These are phyloP conservation scores for Mycoemilia scoparia DNA, from an alignment of 192 early-diverging fungal species.

Conservation along the genomic window DNA sequence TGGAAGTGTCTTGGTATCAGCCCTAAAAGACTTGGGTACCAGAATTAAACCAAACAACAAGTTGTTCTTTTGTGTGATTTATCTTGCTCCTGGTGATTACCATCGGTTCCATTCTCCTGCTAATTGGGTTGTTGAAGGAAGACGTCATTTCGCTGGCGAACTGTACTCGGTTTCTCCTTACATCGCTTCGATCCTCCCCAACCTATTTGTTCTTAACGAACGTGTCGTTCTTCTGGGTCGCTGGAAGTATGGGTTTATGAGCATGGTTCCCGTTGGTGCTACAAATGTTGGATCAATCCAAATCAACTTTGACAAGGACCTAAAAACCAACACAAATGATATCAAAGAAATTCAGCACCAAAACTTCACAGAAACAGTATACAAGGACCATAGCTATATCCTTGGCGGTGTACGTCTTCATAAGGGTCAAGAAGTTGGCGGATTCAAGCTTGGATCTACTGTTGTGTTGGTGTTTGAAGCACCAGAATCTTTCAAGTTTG, in stretches of 20 bases:
- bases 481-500: constrained; percentile 62
- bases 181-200: constrained; percentile 62
- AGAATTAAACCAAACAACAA: constrained; percentile 42
- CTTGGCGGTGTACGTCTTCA: constrained; percentile 47
- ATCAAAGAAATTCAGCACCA: constrained; percentile 37
- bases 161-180: constrained; percentile 89
- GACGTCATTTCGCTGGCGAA: constrained; percentile 91
- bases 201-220: constrained; percentile 94
- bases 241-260: constrained; percentile 90
- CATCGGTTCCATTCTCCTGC: constrained; percentile 96
- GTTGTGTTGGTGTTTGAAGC: constrained; percentile 96
- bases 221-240: constrained; percentile 80
- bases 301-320: constrained; percentile 78
- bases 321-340: constrained; percentile 48
- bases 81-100: constrained; percentile 96
- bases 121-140: constrained; percentile 75
- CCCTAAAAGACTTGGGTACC: constrained; percentile 19
- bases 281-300: constrained; percentile 96
- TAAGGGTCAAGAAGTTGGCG: constrained; percentile 83
- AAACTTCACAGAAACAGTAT: constrained; percentile 54
- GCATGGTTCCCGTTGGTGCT: constrained; percentile 90
- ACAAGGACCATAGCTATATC: constrained; percentile 37
- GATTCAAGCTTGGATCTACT: constrained; percentile 87
- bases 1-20: constrained; percentile 6
- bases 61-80: constrained; percentile 83